Conservation (phyloP, 805 yeast genomes). For the Crinitomyces ghanaensis region DNA sequence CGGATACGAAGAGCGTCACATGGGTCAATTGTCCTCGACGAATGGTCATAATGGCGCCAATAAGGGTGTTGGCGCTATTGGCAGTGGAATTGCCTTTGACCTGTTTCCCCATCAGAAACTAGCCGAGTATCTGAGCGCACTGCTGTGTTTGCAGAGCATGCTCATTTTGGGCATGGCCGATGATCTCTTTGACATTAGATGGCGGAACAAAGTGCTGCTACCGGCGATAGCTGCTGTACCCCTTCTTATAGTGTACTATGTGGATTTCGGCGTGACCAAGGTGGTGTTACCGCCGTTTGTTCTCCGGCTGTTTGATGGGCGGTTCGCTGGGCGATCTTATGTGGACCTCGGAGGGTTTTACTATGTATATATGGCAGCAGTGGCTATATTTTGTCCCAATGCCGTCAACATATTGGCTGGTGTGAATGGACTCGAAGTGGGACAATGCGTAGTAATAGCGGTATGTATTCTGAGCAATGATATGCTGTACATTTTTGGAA, state of each 20-base stretch:
- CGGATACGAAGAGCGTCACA: constrained; percentile 22
- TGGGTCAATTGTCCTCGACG: too few relatives aligned
- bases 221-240: constrained; percentile 96
- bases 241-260: constrained; percentile 76
- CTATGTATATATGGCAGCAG: constrained; percentile 81
- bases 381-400: constrained; percentile 90
- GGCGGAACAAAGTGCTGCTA: constrained; percentile 94
- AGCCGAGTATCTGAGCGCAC: constrained; percentile 76
- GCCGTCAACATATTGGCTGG: constrained; percentile 95
- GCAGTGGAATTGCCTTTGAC: constrained; percentile 4
- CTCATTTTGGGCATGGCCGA: constrained; percentile 81
- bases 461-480: constrained; percentile 67
- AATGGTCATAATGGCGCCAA: too few relatives aligned
- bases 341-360: constrained; percentile 72
- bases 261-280: constrained; percentile 86
- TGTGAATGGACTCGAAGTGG: constrained; percentile 91
- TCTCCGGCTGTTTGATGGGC: too few relatives aligned
- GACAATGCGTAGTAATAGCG: constrained; percentile 77
- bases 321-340: constrained; percentile 21
- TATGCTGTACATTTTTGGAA: constrained; percentile 41
- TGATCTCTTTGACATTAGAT: constrained; percentile 87
- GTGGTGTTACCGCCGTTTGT: constrained; percentile 71
- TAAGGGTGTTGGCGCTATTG: constrained; percentile 8
- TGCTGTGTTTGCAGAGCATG: constrained; percentile 74
- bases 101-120: constrained; percentile 70